Base-by-base conservation (phyloP, 306 rosid genomes). In the Castanea sativa region DNA sequence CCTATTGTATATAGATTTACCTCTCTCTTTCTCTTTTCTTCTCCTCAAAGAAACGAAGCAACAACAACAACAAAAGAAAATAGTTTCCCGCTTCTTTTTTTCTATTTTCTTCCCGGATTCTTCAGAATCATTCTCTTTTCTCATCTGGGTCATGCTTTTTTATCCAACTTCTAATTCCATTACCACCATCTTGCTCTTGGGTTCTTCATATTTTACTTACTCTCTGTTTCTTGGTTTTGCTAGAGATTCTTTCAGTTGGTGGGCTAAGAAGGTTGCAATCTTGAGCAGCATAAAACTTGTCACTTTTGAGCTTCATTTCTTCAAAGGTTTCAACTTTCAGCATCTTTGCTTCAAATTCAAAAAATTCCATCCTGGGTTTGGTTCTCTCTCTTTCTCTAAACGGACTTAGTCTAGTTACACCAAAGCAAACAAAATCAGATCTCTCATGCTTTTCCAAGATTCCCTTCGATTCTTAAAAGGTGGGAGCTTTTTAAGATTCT, bases 401-500 rank as follows among this genome's bases (percentile, higher is more conserved):
- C 29, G 52, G 53, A 64, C 38, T 61, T 41, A 41, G 45, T 7
- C 8, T 41, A 41, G 45, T 41, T 60, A 72, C 19, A 61, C 57
- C 75, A 32, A 12, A 75, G 29, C 72, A 63, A 63, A 56, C 79
- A 32, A 57, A 72, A 77, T 73, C 79, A 58, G 73, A 76, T 69
- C 60, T 59, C 14, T 59, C 65, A 3, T 25, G 57, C 23, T 78
- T 82, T 86, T 78, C 82, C 80, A 55, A 87, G 92, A 89, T 94
- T 89, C 93, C 88, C 75, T 81, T 76, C 89, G 97, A 92, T 89
- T 90, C 97, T 65, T 68, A 84, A 88, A 89, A 89, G 86, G 91
- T 88, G 86, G 82, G 86, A 78, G 45, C 86, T 88, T 89, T 87
- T 81, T 65, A 33, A 73, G 93, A 88, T 92, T 90, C 94, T 87